Conservation (phyloP, 305 asterid species). For the Rubia peregrina region DNA sequence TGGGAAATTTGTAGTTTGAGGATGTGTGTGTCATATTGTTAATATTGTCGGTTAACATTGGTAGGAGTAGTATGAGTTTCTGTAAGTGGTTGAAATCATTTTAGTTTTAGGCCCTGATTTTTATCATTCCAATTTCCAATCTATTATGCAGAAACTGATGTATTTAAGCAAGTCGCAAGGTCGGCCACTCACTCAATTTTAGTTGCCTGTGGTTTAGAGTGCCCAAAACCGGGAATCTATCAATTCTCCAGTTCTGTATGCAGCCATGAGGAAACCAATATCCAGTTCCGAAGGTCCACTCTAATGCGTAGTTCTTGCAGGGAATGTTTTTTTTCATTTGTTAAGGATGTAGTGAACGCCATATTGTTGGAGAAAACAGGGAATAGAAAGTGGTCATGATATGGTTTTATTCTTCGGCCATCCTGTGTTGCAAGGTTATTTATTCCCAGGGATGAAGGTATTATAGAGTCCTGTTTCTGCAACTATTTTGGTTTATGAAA, state of each 20-base stretch:
- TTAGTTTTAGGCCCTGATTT: background rate
- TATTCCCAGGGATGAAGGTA: background rate
- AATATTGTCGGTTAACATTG: background rate
- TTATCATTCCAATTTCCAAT: constrained; percentile 8
- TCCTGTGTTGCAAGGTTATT: too few species aligned
- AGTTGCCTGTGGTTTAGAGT: constrained; percentile 58
- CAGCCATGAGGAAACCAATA: constrained; percentile 30
- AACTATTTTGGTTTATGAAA: too few species aligned
- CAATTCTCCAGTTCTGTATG: constrained; percentile 34
- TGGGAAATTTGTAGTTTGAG: background rate
- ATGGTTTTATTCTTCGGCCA: too few species aligned
- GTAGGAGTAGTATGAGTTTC: background rate
- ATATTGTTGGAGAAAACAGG: constrained; percentile 29
- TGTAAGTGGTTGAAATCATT: background rate
- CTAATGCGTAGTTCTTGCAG: constrained; percentile 56
- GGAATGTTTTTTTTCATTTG: constrained; percentile 58
- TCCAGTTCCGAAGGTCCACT: constrained; percentile 34
- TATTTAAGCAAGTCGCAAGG: constrained; percentile 57
- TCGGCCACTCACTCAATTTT: constrained; percentile 53
- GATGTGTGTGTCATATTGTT: background rate
- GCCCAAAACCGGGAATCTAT: constrained; percentile 28
- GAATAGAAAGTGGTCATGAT: background rate
- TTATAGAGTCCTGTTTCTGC: too few species aligned
- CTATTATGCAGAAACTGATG: constrained; percentile 38
- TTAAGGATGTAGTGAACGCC: constrained; percentile 44